Evolutionary conservation across 306 rosid species (phyloP).

Genomic region (Cicer yamashitae): DNA sequence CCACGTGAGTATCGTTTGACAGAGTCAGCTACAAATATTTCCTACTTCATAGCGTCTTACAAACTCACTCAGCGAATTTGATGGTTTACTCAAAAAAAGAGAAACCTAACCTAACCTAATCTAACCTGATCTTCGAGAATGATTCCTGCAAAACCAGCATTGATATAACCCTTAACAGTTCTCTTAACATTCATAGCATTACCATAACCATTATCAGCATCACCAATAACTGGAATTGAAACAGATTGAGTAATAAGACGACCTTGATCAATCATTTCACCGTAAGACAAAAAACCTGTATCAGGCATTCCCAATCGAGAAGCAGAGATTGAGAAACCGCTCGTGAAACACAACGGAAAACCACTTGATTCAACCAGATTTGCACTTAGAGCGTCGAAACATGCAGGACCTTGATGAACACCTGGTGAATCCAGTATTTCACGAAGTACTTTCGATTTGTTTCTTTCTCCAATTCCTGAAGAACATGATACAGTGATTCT

Average conservation of each 20-base stretch:
- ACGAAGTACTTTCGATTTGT: slow-evolving; percentile 60
- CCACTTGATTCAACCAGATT: slow-evolving; percentile 80
- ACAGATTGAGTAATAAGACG: slow-evolving; percentile 71
- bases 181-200: slow-evolving; percentile 89
- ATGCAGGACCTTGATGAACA: slow-evolving; percentile 87
- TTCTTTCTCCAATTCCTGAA: not conserved
- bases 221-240: slow-evolving; percentile 81
- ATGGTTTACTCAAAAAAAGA: no score
- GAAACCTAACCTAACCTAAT: not conserved
- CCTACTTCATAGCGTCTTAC: no score
- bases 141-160: slow-evolving; percentile 81
- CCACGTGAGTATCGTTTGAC: no score
- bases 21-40: no score
- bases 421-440: slow-evolving; percentile 75
- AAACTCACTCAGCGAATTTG: no score
- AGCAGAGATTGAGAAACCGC: slow-evolving; percentile 81
- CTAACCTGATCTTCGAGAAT: slow-evolving; percentile 85
- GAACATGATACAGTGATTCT: not conserved
- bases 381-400: slow-evolving; percentile 93
- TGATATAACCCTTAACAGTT: slow-evolving; percentile 73
- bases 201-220: slow-evolving; percentile 90
- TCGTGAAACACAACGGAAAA: slow-evolving; percentile 74
- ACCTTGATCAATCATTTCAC: slow-evolving; percentile 91
- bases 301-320: slow-evolving; percentile 83
- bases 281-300: slow-evolving; percentile 78